Base-by-base conservation (phyloP, 306 rosid species). In the Begonia peltatifolia region DNA sequence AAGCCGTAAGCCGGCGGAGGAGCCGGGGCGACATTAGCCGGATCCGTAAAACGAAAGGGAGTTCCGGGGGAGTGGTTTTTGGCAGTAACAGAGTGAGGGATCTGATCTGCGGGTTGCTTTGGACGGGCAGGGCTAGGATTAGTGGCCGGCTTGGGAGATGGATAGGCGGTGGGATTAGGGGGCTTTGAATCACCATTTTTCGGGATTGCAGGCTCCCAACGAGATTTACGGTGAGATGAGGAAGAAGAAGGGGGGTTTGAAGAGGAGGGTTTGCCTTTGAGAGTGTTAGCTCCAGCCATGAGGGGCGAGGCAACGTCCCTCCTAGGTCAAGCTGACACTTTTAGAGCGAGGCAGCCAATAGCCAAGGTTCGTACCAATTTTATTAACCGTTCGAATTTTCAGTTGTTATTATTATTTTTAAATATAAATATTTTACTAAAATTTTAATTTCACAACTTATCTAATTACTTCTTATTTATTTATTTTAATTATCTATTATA, bases 1-100 rank as follows among this genome's bases (percentile, higher is more conserved):
- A 92, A 92, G 35, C 94, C 94, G 55, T 92, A 92, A 6, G 79
- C 78, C 9, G 94, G 96, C 3, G 86, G 87, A 14, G 99, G 99
- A 0, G 84, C 93, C 2, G 92, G 88, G 47, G 83, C 94, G 23
- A 78, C 44, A 1, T 70, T 52, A 9, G 86, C 42, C 10, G 80
- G 84, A 48, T 79, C 88, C 1, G 84, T 68, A 55, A 77, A 79
- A 17, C 74, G 86, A 22, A 73, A 61, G 8, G 60, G 42, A 12
- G 64, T 38, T 41, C 68, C 68, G 16, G 75, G 65, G 18, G 79
- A 71, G 38, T 61, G 79, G 14, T 46, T 23, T 9, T 65, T 64
- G 38, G 20, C 54, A 12, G 60, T 55, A n/a, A 65, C 67, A 12
- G 67, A 44, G 10, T 46, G 57, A 8, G 67, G 49, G 30, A 52